Base-by-base conservation (phyloP, 1,139 yeast species). In the Zygosaccharomyces sapae region DNA sequence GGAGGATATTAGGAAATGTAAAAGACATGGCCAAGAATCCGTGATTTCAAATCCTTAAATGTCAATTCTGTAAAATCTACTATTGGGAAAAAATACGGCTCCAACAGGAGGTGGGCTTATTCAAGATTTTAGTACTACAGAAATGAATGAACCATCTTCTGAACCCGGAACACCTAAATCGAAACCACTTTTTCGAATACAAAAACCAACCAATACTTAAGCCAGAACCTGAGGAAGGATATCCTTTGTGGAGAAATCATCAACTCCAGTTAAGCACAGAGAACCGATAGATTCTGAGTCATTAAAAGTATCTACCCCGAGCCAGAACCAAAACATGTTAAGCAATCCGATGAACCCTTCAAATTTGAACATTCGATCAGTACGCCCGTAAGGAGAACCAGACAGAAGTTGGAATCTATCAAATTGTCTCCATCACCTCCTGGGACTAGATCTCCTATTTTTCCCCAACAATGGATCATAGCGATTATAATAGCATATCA, bases 1-100 rank as follows among this genome's bases (percentile, higher is more conserved):
- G 12, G 83, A 78, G n/a, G 96, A 88, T 52, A 72, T 92, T 27
- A 71, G 76, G 44, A 72, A 72, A 33, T 86, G 96, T 12, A 87
- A 86, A 72, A 81, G 48, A 51, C 50, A 9, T 57, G 67, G 38
- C 70, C 79, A 12, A 78, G 78, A 16, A 71, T 83, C 47, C 88
- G 88, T 6, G 83, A 83, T 55, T 84, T 84, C 58, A 76, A 72
- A 38, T 65, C 70, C 2, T 50, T 65, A 33, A 62, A 57, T 29
- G 50, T 49, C 7, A 45, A 49, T 27, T 46, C 54, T 4, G 45
- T 44, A 10, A 40, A 50, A 5, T 47, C 56, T 2, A 48, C 55
- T 5, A 43, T 36, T 4, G 48, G 44, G 3, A 36, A 44, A 25
- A 37, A 39, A n/a, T 2, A 18, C 36, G 4, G 9, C 44, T 1